A percentile compares a stretch with the other conserved stretches of the same genome.
Conservation (phyloP, 2,329 filamentous ascomycete genomes). For the Colletotrichum brevisporum region DNA sequence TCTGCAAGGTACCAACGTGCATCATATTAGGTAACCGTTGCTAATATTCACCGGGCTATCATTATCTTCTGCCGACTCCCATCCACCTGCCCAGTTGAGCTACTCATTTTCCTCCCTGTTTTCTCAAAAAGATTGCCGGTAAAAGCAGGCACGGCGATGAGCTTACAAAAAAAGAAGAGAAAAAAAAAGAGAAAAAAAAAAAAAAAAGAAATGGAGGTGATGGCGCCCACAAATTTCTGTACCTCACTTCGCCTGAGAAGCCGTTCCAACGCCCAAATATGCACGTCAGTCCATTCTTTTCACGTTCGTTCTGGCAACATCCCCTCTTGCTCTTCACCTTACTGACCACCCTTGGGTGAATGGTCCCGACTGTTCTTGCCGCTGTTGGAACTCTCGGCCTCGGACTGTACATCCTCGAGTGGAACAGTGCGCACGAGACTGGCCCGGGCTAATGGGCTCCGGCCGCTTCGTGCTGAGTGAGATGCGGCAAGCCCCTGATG, state of each 20-base stretch:
- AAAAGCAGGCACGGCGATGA: too few species aligned
- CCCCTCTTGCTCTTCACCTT: background rate
- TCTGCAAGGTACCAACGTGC: slow-evolving; percentile 1
- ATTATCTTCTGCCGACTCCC: background rate
- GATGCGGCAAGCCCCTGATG: slow-evolving; percentile 42
- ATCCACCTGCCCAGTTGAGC: background rate
- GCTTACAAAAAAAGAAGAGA: too few species aligned
- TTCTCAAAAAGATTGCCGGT: too few species aligned
- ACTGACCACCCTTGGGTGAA: slow-evolving; percentile 22
- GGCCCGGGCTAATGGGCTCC: slow-evolving; percentile 55
- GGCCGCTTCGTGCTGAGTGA: slow-evolving; percentile 46
- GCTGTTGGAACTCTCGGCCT: slow-evolving; percentile 46
- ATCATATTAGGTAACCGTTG: slow-evolving; percentile 38
- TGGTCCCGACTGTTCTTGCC: slow-evolving; percentile 28
- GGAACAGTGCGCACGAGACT: slow-evolving; percentile 51
- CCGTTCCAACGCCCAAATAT: slow-evolving; percentile 18
- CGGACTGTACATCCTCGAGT: slow-evolving; percentile 48
- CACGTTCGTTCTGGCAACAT: background rate
- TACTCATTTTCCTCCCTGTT: too few species aligned
- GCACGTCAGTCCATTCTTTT: slow-evolving; percentile 15
- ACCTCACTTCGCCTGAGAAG: background rate
- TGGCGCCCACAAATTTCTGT: slow-evolving; percentile 1
- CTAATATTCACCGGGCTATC: slow-evolving; percentile 13
- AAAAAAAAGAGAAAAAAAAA: too few species aligned
- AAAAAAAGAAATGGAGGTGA: slow-evolving; percentile 19